Base-by-base conservation (phyloP, 805 yeast genomes). In the Candida sakaeoensis region DNA sequence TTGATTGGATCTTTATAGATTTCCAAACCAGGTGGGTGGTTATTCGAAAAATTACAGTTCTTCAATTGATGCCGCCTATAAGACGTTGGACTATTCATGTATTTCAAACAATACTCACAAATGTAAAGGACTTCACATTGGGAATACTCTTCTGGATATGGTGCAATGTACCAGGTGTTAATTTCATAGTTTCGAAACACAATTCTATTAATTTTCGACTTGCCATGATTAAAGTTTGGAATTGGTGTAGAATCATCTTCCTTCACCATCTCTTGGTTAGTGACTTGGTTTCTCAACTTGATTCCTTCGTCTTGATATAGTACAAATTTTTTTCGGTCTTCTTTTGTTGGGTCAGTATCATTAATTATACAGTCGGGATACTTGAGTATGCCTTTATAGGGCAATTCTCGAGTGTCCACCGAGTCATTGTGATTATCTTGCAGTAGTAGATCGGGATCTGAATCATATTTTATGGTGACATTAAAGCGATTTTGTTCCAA, bases 161-260 rank as follows among this genome's bases (percentile, higher is more conserved):
- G 98, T 0, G 96, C 81, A 3, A 85, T 77, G 60, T 85, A 90
- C 96, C 97, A 88, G 0, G 96, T 86, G 44, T 83, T 85, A 19
- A 93, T 85, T 55, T 84, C 89, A 57, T 63, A 77, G 32, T 74
- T 74, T 25, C 88, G 77, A 48, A 90, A 79, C 50, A 81, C 88
- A 17, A 90, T 80, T 41, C 75, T 76, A 36, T 74, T 70, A 30
- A 85, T 74, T 42, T 72, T 69, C 2, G 61, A 55, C 36, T 49
- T 37, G 21, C 37, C 28, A 9, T 30, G 32, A 12, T 39, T 22
- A 37, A 44, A 15, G 33, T 52, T 37, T 6, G 40, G 24, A 3
- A 23, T 26, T 4, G 44, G 42, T 9, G 41, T 42, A 13, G 39
- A 29, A 26, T 42, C 45, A 10, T 30, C 19, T 10, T 22, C 37